Base-by-base conservation (phyloP, 495 filamentous ascomycete species). In the Alectoria sarmentosa region DNA sequence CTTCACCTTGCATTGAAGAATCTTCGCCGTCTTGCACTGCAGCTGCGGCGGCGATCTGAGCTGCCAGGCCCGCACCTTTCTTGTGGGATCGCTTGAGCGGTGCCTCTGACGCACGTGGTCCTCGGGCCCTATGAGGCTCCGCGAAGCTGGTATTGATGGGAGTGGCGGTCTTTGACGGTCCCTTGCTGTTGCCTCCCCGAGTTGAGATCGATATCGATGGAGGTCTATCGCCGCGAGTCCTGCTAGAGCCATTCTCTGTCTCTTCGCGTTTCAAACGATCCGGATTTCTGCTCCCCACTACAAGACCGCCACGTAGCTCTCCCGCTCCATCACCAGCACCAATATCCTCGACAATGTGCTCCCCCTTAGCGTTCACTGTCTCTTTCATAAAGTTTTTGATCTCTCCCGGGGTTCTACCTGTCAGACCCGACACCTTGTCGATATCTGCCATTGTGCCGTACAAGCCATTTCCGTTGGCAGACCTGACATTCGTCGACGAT, bases 81-180 rank as follows among this genome's bases (percentile, higher is more conserved):
- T 91, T 91, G 62, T 90, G 85, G 34, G 82, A 85, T 41, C 88
- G 78, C 71, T 89, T 91, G n/a, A 76, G 72, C 60, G 73, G 76
- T 48, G 73, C 76, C 61, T 73, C 75, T 55, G 52, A 55, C 21
- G 30, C 52, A 41, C 79, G 73, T 0, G 78, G 77, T 15, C 76
- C 76, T 17, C 79, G 75, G 14, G 75, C 71, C 72, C 0, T 67
- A 62, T 60, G 65, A n/a, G 72, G 58, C 52, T 79, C 77, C 34
- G 74, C 67, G 41, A 82, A 78, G 10, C 77, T 71, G 13, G 73
- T 63, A 46, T 78, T 72, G 6, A 81, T 70, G 1, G 82, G 80
- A 0, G 81, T 83, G 0, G 81, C 87, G 3, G 83, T 89, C 72
- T 91, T 91, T 69, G 78, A 82, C 17, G 70, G 74, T 60, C 77